Base-by-base conservation (phyloP, 257 asterid species). In the Henckelia pumila region DNA sequence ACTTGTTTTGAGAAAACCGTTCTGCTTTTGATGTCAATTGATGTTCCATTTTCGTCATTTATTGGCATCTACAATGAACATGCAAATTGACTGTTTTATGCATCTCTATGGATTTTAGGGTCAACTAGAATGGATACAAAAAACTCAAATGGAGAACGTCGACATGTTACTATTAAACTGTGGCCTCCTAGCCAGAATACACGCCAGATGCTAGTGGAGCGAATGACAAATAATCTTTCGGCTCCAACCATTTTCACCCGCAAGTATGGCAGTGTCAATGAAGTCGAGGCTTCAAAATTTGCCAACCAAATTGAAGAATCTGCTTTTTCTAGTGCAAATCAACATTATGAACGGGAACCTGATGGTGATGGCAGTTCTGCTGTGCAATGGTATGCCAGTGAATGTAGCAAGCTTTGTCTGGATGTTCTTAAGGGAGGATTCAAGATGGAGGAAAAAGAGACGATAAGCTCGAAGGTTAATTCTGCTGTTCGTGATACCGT, bases 281-380 rank as follows among this genome's bases (percentile, higher is more conserved):
- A 47, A 58, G 83, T 64, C 13, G 95, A 86, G 60, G 99, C 96
- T 61, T 32, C 76, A 56, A 81, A 72, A 78, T 81, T 76, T 65
- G 94, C 96, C 61, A 80, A 84, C 61, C 79, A 75, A 28, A 86
- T 88, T 37, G 99, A 93, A 88, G 95, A 86, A 73, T 50, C 79
- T 6, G 95, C 97, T 19, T 90, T 86, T 81, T 29, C 75, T 56
- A 19, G 64, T 4, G 96, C 97, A 35, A 82, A 81, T 79, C 81
- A 78, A 64, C 85, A 86, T 60, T 88, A 85, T 55, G 91, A 84
- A 62, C 86, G 79, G 71, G 94, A 86, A 77, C 96, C 96, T 17
- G 96, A 88, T 78, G 99, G 99, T 63, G 99, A 93, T 76, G 99
- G 99, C 62, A 88, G 95, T 78, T 75, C 95, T 33, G 97, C 97